Percentiles rank a stretch among this genome's conserved stretches.
phyloP scores from a whole-genome alignment of 164 flowering plant genomes.

The grape (Vitis vinifera) region DNA sequence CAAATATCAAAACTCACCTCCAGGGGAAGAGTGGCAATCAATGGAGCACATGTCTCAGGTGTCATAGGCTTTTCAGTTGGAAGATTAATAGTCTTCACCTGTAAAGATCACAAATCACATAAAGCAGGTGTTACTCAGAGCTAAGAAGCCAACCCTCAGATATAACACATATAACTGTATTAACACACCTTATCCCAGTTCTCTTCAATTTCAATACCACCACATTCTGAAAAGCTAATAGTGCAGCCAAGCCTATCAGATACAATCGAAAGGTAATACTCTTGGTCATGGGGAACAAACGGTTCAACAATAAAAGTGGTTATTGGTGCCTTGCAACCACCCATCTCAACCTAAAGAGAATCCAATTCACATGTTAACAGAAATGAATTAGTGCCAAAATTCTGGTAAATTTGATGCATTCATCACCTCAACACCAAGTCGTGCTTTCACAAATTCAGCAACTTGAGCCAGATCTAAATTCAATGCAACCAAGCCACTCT shows the following conservation, averaged over 20 bases:
- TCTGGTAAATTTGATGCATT: background rate
- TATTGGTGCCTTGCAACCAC: slow-evolving; percentile 91
- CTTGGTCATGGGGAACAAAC: slow-evolving; percentile 83
- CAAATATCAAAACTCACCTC: slow-evolving; percentile 45
- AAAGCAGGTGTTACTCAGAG: background rate
- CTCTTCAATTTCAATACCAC: slow-evolving; percentile 96
- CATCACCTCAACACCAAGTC: slow-evolving; percentile 79
- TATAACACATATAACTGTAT: background rate
- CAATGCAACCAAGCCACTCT: slow-evolving; percentile 90
- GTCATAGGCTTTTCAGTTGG: slow-evolving; percentile 72
- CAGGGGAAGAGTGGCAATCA: slow-evolving; percentile 88
- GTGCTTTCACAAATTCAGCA: slow-evolving; percentile 72
- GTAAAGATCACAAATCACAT: slow-evolving; percentile 10
- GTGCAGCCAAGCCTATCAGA: slow-evolving; percentile 90
- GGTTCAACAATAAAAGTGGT: slow-evolving; percentile 95
- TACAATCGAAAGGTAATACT: slow-evolving; percentile 72
- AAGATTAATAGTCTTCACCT: slow-evolving; percentile 80
- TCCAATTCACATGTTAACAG: background rate
- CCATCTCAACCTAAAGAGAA: slow-evolving; percentile 79
- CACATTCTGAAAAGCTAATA: slow-evolving; percentile 92
- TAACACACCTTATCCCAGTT: slow-evolving; percentile 90
- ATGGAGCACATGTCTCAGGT: slow-evolving; percentile 73
- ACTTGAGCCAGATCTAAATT: slow-evolving; percentile 89
- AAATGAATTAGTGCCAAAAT: background rate
- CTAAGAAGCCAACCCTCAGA: background rate